Base-by-base conservation (phyloP, 768 basidiomycete genomes). In the Suillus brevipes region DNA sequence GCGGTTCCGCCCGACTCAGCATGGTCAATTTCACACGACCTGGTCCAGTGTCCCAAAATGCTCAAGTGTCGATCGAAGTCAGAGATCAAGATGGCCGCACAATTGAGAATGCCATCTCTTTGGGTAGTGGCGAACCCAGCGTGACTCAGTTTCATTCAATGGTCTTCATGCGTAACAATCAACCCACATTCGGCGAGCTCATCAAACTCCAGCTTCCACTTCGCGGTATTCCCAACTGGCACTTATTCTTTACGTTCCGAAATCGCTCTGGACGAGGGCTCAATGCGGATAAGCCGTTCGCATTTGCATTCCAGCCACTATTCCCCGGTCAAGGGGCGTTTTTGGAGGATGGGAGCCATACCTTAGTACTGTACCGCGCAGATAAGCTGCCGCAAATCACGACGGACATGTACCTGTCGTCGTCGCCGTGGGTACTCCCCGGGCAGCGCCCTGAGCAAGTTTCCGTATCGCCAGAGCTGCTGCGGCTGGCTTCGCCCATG, bases 241-340 rank as follows among this genome's bases (percentile, higher is more conserved):
- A 98, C 73, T 78, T 99, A 16, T 98, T 97, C 83, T 92, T 99
- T 79, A 94, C 94, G 0, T 96, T 98, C 78, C 87, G 92, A 47
- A 89, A 94, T 72, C 89, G 90, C 43, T 79, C 78, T 52, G 83
- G 82, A 14, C 84, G 84, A 52, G 74, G 76, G 18, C 71, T 75
- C 63, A 82, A 78, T 45, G 72, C 79, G 3, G 95, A 96, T 53
- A 84, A 85, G 36, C 91, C 94, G 0, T 98, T 96, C 69, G 97
- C 95, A 1, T 97, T 97, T 71, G 94, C 90, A 3, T 97, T 91
- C 74, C 87, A 97, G 53, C 97, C 96, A 0, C 81, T 99, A 6
- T 91, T 94, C 70, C 88, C 89, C 0, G 87, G 90, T 63, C 81
- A 85, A 10, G 82, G 87, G 25, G 87, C 92, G 3, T 94, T 95